Conservation (phyloP, 768 basidiomycete species). For the Tricholoma hemisulphureum region DNA sequence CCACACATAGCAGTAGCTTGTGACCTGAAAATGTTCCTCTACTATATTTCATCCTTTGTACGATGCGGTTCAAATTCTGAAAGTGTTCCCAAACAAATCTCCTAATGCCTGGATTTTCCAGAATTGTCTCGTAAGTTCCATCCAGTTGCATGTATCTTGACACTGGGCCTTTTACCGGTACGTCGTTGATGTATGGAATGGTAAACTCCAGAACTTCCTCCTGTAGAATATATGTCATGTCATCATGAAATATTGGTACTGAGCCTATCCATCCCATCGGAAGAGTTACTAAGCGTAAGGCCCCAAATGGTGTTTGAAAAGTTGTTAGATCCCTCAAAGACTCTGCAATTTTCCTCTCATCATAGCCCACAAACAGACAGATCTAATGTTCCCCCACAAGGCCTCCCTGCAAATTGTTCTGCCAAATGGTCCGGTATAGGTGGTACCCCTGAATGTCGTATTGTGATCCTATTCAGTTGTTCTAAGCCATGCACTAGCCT, state of each 20-base stretch:
- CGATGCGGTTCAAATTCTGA: slow-evolving; percentile 31
- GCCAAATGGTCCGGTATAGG: neutral
- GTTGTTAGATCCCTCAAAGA: neutral
- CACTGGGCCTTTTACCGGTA: slow-evolving; percentile 15
- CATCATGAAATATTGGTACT: slow-evolving; percentile 32
- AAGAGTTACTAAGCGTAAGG: neutral
- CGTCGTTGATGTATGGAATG: slow-evolving; percentile 19
- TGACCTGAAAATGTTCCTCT: slow-evolving; percentile 38
- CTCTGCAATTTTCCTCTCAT: neutral
- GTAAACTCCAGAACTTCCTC: slow-evolving; percentile 12
- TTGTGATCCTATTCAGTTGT: slow-evolving; percentile 36
- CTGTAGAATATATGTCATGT: slow-evolving; percentile 11
- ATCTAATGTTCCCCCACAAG: neutral
- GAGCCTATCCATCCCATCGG: slow-evolving; percentile 33
- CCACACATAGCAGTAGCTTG: slow-evolving; percentile 30
- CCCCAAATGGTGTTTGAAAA: neutral
- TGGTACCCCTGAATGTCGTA: slow-evolving; percentile 25
- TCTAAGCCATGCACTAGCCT: slow-evolving; percentile 40
- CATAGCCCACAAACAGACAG: neutral
- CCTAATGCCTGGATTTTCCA: slow-evolving; percentile 33
- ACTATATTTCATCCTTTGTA: slow-evolving; percentile 34
- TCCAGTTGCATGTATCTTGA: slow-evolving; percentile 11
- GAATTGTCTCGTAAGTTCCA: slow-evolving; percentile 31
- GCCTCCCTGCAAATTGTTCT: neutral
- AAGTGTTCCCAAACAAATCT: slow-evolving; percentile 42